These are phyloP conservation scores for Tuber indicum DNA, from an alignment of 495 filamentous ascomycete genomes.

Conservation along the genomic window DNA sequence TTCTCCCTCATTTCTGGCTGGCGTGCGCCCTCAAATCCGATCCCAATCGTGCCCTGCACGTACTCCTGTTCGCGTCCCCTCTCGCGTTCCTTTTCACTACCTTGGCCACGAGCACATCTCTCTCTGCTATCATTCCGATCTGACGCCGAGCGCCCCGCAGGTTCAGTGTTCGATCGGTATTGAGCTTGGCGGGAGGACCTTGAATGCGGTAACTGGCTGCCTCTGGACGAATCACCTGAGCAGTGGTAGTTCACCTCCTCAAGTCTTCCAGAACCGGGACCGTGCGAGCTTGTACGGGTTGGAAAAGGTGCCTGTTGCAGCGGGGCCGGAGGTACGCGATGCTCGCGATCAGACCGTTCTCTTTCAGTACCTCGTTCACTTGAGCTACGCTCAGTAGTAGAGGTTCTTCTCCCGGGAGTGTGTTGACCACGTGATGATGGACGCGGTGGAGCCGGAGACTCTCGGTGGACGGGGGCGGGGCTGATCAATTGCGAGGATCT, in stretches of 20 bases:
- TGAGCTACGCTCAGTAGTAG: constrained; percentile 19
- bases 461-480: constrained; percentile 25
- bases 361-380: constrained; percentile 25
- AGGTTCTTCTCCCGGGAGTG: constrained; percentile 25
- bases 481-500: constrained; percentile 36
- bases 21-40: constrained; percentile 28
- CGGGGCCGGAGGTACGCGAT: constrained; percentile 16
- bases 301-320: constrained; percentile 16
- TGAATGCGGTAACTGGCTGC: constrained; percentile 9
- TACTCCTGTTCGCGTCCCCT: constrained; percentile 19
- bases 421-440: constrained; percentile 30
- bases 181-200: constrained; percentile 15
- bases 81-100: constrained; percentile 16
- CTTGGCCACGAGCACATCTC: constrained; percentile 14
- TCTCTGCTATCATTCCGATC: constrained; percentile 21
- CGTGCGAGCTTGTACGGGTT: constrained; percentile 26
- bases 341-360: constrained; percentile 21
- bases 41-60: constrained; percentile 36
- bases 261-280: background rate
- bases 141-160: constrained; percentile 1
- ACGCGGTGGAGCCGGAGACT: constrained; percentile 30
- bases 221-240: constrained; percentile 9
- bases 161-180: background rate
- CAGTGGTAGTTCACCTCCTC: constrained; percentile 7
- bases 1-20: constrained; percentile 39